These are phyloP conservation scores for Fragaria nilgerrensis DNA, from an alignment of 306 rosid species.

Conservation along the genomic window DNA sequence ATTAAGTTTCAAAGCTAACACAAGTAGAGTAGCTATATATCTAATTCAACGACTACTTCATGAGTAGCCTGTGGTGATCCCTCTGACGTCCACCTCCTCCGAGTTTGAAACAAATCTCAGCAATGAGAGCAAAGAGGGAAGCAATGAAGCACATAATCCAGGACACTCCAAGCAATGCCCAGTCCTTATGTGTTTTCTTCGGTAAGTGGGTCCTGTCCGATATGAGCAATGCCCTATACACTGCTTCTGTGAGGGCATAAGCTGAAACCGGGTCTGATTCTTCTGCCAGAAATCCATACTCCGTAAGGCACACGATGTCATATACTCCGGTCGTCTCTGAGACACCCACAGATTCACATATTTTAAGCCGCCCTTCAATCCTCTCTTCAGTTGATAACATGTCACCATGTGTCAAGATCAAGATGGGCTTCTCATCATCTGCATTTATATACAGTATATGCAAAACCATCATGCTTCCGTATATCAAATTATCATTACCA, in stretches of 20 bases:
- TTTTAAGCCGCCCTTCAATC: conserved; percentile 37
- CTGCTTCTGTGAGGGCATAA: conserved; percentile 38
- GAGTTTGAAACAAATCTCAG: conserved; percentile 36
- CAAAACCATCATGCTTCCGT: too few relatives aligned
- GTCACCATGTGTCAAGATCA: conserved; percentile 51
- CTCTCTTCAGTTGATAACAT: conserved; percentile 45
- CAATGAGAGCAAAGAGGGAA: conserved; percentile 33
- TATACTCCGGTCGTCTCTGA: conserved; percentile 45
- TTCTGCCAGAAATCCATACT: conserved; percentile 40
- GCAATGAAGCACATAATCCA: conserved; percentile 34
- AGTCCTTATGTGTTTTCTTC: conserved; percentile 27
- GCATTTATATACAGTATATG: neutral
- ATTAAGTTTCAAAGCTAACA: neutral
- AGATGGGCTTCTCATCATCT: conserved; percentile 41
- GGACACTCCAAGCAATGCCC: conserved; percentile 24
- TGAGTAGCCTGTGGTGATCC: conserved; percentile 3
- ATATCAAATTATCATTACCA: neutral
- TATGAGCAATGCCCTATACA: conserved; percentile 38
- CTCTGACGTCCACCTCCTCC: conserved; percentile 8
- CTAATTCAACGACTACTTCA: neutral
- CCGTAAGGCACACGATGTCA: conserved; percentile 41
- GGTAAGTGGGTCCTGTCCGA: conserved; percentile 40
- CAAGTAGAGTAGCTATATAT: neutral
- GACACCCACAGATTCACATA: conserved; percentile 32
- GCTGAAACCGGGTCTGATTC: conserved; percentile 47